Percentiles rank a stretch among this genome's conserved stretches.
phyloP scores from a whole-genome alignment of 2,329 filamentous ascomycete species.

The Hypoxylon sp. region DNA sequence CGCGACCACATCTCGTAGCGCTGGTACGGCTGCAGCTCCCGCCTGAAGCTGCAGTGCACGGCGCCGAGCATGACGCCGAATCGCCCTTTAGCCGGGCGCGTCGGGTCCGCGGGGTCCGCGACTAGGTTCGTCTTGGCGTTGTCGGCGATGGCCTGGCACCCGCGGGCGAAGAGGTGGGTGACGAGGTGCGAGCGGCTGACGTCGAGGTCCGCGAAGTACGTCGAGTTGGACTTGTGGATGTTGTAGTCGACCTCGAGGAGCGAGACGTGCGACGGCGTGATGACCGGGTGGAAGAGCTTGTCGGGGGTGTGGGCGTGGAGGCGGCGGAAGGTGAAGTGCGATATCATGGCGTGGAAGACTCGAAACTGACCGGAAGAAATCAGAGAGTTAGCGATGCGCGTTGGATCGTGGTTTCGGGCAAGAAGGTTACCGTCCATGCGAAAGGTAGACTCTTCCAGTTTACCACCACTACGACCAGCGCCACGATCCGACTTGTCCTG shows the following conservation, averaged over 20 bases:
- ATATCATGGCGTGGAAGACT: conserved; percentile 67
- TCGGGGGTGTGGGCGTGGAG: conserved; percentile 65
- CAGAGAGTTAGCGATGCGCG: conserved; percentile 14
- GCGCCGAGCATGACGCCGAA: conserved; percentile 77
- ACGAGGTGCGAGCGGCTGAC: conserved; percentile 84
- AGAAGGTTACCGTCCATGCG: conserved; percentile 74
- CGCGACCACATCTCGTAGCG: conserved; percentile 79
- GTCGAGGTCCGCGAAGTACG: conserved; percentile 90
- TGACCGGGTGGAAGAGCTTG: conserved; percentile 78
- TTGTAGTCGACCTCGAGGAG: conserved; percentile 88
- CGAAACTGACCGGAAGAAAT: no score
- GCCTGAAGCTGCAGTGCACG: conserved; percentile 78
- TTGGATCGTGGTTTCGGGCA: background rate
- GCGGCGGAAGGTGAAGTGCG: conserved; percentile 64
- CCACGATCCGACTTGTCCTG: conserved; percentile 63
- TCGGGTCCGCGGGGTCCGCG: conserved; percentile 58
- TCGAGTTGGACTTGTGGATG: conserved; percentile 83
- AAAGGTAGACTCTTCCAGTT: conserved; percentile 82
- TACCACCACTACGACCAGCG: conserved; percentile 66
- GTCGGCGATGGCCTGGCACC: conserved; percentile 63
- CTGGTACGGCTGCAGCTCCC: conserved; percentile 77
- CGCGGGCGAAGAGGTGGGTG: conserved; percentile 72
- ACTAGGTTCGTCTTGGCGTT: conserved; percentile 65
- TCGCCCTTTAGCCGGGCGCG: conserved; percentile 61
- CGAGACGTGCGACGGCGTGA: conserved; percentile 74